phyloP scores from a whole-genome alignment of 176 grass and related monocot species.

The Guadua angustifolia region DNA sequence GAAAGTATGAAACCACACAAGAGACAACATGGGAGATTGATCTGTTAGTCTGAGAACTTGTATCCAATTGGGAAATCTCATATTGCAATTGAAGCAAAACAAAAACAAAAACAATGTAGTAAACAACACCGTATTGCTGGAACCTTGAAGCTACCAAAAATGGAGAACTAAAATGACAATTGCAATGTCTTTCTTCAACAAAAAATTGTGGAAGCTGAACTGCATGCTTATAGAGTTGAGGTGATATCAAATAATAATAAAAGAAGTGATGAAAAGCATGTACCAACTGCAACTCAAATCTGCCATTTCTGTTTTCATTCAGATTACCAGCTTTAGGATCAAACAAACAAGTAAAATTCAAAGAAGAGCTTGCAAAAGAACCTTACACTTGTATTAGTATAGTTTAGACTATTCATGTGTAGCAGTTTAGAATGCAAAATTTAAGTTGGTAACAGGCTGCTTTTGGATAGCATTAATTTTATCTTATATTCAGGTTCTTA shows the following conservation, averaged over 20 bases:
- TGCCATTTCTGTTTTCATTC: constrained; percentile 2
- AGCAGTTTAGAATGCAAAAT: not conserved
- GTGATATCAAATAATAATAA: constrained; percentile 4
- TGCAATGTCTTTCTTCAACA: constrained; percentile 15
- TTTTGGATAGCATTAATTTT: constrained; percentile 30
- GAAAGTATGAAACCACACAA: not conserved
- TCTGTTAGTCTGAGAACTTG: too few relatives aligned
- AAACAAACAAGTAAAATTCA: not conserved
- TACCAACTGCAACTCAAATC: constrained; percentile 2
- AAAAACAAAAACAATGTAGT: constrained; percentile 32
- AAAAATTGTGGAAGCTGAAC: constrained; percentile 15
- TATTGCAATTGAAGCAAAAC: constrained; percentile 58
- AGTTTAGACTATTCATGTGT: too few relatives aligned
- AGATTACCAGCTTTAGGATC: not conserved
- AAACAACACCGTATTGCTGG: constrained; percentile 17
- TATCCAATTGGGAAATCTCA: constrained; percentile 65
- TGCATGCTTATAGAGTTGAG: constrained; percentile 25
- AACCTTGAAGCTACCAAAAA: not conserved
- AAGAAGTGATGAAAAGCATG: not conserved
- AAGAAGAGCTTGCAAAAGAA: not conserved
- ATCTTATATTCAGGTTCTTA: not conserved
- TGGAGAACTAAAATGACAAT: constrained; percentile 3
- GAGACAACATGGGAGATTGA: too few relatives aligned
- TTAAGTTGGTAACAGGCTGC: not conserved
- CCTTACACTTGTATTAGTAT: not conserved